Percentiles rank a stretch among this genome's conserved stretches.
Conservation (phyloP, 2,329 filamentous ascomycete genomes). For the Rutstroemia sydowiana region DNA sequence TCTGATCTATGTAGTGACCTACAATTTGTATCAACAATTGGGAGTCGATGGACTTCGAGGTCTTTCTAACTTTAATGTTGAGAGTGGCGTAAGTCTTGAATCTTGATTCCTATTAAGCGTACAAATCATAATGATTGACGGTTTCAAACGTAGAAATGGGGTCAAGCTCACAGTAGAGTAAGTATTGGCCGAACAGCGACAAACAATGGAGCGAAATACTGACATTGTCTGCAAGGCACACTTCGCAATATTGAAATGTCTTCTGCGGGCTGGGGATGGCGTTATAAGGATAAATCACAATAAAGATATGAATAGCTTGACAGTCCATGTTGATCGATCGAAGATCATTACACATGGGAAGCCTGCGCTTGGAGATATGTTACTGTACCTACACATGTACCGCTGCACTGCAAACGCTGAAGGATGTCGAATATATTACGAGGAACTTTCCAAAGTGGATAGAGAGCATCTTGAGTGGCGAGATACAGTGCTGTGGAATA, state of each 20-base stretch:
- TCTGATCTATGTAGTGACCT: conserved; percentile 19
- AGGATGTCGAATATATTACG: conserved; percentile 47
- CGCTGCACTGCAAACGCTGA: conserved; percentile 53
- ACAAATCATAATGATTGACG: neutral
- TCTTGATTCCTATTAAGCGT: neutral
- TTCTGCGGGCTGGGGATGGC: conserved; percentile 45
- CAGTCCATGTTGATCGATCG: conserved; percentile 47
- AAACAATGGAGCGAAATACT: neutral
- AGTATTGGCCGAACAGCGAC: conserved; percentile 6
- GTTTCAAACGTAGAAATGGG: conserved; percentile 33
- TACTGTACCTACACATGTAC: conserved; percentile 44
- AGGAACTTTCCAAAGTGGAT: conserved; percentile 48
- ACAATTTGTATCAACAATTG: conserved; percentile 32
- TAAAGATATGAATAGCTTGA: conserved; percentile 39
- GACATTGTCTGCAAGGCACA: conserved; percentile 40
- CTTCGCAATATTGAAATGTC: conserved; percentile 54
- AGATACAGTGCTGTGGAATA: conserved; percentile 47
- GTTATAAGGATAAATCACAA: conserved; percentile 45
- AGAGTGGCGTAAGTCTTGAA: conserved; percentile 23
- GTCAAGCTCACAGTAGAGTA: conserved; percentile 36
- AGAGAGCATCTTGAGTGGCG: conserved; percentile 45
- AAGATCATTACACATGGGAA: conserved; percentile 51
- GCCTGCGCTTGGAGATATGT: conserved; percentile 45
- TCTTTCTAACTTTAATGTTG: conserved; percentile 33
- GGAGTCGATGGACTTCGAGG: conserved; percentile 36